Base-by-base conservation (phyloP, 2,329 filamentous ascomycete genomes). In the Endothia cerciana region DNA sequence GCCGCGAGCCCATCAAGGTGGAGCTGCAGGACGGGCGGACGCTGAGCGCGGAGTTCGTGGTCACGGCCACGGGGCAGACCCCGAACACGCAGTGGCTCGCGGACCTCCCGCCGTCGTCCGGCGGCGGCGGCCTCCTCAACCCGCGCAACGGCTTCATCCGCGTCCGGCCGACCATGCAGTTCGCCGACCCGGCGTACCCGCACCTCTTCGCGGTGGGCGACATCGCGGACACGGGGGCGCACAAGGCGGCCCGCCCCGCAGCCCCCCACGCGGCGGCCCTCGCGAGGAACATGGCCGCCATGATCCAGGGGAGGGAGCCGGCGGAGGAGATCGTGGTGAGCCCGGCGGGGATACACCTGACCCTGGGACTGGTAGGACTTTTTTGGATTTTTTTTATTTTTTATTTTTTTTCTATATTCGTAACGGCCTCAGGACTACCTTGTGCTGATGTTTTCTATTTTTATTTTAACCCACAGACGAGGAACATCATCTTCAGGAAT, bases 141-240 rank as follows among this genome's bases (percentile, higher is more conserved):
- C 70, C 72, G 0, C 36, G 41, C 19, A 77, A 76, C 63, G 72
- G 74, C 0, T 76, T 74, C 60, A 77, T 84, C 53, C 73, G 74
- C 1, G 80, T 86, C 3, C 73, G 72, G 41, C 76, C 78, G 3
- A 84, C 81, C 1, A 73, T 86, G 57, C 84, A 86, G 61, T 73
- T 86, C n/a, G 62, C 55, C 1, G 73, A 76, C 60, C 63, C 67
- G 33, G 60, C 67, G 59, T 78, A 78, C 53, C 73, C 75, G 0
- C 72, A 82, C 47, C 77, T 86, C 7, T 87, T 82, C 67, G 83
- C 84, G 1, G 76, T 82, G 0, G 85, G 85, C 5, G 84, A 87
- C 70, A 78, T 87, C 4, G 80, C 83, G 19, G 80, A 82, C 22
- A 77, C 77, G 30, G 77, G 78, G 0, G 74, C 74, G 1, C 76